Percentiles rank a stretch among this genome's conserved stretches.
These are phyloP conservation scores for Diaporthe sp. DNA, from an alignment of 2,329 filamentous ascomycete genomes.

Conservation along the genomic window DNA sequence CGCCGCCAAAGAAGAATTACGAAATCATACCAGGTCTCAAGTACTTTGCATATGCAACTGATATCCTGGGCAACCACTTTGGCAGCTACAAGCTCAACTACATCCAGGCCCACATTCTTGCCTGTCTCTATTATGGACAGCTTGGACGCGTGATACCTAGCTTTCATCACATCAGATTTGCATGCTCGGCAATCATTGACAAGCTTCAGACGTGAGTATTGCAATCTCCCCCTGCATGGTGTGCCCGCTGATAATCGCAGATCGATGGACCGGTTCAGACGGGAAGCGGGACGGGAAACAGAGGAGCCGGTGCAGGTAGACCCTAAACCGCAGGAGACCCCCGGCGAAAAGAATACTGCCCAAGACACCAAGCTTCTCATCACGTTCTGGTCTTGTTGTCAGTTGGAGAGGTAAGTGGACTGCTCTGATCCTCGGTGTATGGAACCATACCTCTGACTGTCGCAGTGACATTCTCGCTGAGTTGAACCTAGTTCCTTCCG, in stretches of 20 bases:
- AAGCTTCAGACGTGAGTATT: slow-evolving; percentile 77
- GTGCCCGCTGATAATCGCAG: slow-evolving; percentile 42
- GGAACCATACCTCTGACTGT: slow-evolving; percentile 36
- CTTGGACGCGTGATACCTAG: slow-evolving; percentile 89
- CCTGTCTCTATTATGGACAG: slow-evolving; percentile 90
- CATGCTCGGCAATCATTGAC: slow-evolving; percentile 70
- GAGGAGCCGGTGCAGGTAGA: too few relatives aligned
- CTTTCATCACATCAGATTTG: slow-evolving; percentile 69
- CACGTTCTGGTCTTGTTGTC: slow-evolving; percentile 93
- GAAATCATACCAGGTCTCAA: slow-evolving; percentile 90
- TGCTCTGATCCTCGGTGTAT: neutral
- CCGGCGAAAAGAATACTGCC: slow-evolving; percentile 44
- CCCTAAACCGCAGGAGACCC: too few relatives aligned
- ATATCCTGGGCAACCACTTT: slow-evolving; percentile 85
- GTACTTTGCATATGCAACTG: slow-evolving; percentile 87
- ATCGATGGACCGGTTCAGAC: slow-evolving; percentile 57
- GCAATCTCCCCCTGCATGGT: too few relatives aligned
- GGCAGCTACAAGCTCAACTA: slow-evolving; percentile 84
- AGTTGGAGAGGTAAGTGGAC: slow-evolving; percentile 81
- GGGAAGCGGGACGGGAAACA: too few relatives aligned
- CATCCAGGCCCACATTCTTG: slow-evolving; percentile 86
- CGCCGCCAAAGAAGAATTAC: slow-evolving; percentile 67
- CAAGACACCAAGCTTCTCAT: slow-evolving; percentile 75
- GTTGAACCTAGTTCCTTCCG: slow-evolving; percentile 71
- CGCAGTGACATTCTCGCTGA: slow-evolving; percentile 90